phyloP scores from a whole-genome alignment of 2,329 filamentous ascomycete genomes.

The Diaporthe sp. region DNA sequence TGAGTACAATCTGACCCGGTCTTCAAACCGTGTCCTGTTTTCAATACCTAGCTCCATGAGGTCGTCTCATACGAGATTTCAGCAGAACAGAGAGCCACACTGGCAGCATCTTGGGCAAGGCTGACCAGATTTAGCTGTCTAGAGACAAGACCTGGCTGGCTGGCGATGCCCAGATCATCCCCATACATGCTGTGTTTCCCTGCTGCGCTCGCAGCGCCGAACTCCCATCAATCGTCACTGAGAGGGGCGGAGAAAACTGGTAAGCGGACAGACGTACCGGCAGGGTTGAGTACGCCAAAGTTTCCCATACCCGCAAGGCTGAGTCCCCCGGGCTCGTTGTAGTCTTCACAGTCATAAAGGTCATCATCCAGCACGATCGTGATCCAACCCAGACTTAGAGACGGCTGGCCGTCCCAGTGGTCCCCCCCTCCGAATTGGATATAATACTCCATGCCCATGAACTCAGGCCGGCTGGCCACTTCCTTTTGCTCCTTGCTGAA shows the following conservation, averaged over 20 bases:
- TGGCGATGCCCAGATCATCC: not conserved
- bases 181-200: no score
- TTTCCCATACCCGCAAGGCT: not conserved
- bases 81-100: not conserved
- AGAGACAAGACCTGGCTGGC: not conserved
- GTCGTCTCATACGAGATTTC: not conserved
- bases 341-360: constrained; percentile 30
- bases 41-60: no score
- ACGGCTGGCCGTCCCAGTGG: not conserved
- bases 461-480: not conserved
- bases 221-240: no score
- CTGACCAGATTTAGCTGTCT: not conserved
- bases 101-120: not conserved
- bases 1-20: not conserved
- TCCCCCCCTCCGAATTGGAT: fast-evolving
- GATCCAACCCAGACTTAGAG: not conserved
- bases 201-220: no score
- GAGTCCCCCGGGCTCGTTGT: not conserved
- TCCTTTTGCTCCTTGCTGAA: constrained; percentile 28
- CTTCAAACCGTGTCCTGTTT: not conserved
- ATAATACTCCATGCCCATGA: constrained; percentile 7
- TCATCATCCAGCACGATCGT: constrained; percentile 9
- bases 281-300: constrained; percentile 11
- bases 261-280: not conserved
- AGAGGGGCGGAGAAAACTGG: not conserved